Base-by-base conservation (phyloP, 2,329 filamentous ascomycete species). In the Ophiostoma novo-ulmi region DNA sequence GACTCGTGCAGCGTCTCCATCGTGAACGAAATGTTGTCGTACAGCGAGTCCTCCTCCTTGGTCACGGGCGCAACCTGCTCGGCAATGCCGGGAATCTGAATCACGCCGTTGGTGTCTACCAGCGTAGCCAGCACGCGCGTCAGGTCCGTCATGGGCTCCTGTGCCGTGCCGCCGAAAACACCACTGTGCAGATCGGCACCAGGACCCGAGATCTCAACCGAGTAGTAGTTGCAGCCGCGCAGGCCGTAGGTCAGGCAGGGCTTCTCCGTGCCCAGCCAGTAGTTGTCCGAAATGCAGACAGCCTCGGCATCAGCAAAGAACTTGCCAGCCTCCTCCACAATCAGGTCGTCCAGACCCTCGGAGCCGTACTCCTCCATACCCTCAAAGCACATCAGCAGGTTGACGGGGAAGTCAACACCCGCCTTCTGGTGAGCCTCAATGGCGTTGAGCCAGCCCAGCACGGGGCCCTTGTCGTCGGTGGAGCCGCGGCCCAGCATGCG, bases 311-410 rank as follows among this genome's bases (percentile, higher is more conserved):
- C 94, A 77, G 93, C 93, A 84, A 99, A 99, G 85, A 90, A 98
- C 77, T 92, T 91, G 83, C 96, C 93, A 75, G 91, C 93, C 82
- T 99, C 95, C 66, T 87, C 89, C 75, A 91, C 86, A 81, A 99
- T 97, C 75, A 98, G 91, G 76, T 97, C 94, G 78, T 99, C 95
- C 70, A 99, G 86, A 52, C 95, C 95, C 79, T 98, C 94, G 0
- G 94, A 97, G 68, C 95, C 95, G 79, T 97, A 97, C 83, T 99
- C 95, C 83, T 99, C 95, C 95, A 99, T 99, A 67, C 95, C 95
- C 85, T 99, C 95, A 76, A 99, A 98, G 85, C 95, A 99, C 92
- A 97, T 98, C 74, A 99, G 88, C 75, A 99, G 85, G 83, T 99
- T 99, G 78, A 99, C 95, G 10, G 95, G 95, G 79, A 99, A 93